Conservation (phyloP, 2,329 filamentous ascomycete genomes). For the Ophiostoma ulmi region DNA sequence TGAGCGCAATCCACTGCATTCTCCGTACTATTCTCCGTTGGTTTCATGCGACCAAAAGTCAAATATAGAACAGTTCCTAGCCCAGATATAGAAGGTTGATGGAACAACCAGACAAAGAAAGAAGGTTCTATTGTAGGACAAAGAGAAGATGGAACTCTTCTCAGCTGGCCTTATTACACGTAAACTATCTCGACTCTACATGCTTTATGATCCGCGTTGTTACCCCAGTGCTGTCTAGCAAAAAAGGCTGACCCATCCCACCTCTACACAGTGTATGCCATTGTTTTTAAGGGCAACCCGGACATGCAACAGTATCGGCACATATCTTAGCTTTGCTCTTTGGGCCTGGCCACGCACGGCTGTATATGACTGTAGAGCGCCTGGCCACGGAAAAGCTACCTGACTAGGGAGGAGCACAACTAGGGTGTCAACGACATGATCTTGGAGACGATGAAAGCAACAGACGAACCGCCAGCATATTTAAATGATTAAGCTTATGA, state of each 20-base stretch:
- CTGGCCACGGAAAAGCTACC: neutral
- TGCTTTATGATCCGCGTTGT: too few species aligned
- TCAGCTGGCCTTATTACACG: too few species aligned
- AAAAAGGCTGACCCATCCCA: neutral
- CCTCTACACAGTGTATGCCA: neutral
- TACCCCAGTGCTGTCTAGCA: too few species aligned
- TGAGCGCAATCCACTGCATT: neutral
- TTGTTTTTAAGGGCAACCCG: conserved; percentile 14
- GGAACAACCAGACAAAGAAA: neutral
- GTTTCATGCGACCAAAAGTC: neutral
- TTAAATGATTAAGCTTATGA: neutral
- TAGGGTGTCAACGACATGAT: conserved; percentile 9
- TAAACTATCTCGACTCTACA: too few species aligned
- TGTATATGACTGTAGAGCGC: conserved; percentile 1
- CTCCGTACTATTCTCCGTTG: neutral
- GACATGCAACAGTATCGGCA: conserved; percentile 12
- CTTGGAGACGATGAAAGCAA: conserved; percentile 6
- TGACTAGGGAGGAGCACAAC: conserved; percentile 1
- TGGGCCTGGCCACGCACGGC: conserved; percentile 4
- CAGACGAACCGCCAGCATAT: neutral
- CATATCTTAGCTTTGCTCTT: neutral
- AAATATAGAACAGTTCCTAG: neutral
- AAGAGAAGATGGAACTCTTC: neutral
- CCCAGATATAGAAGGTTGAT: neutral
- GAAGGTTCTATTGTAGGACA: neutral